Percentiles rank a stretch among this genome's conserved stretches.
phyloP scores from a whole-genome alignment of 2,329 filamentous ascomycete species.

The Neonectria coccinea region DNA sequence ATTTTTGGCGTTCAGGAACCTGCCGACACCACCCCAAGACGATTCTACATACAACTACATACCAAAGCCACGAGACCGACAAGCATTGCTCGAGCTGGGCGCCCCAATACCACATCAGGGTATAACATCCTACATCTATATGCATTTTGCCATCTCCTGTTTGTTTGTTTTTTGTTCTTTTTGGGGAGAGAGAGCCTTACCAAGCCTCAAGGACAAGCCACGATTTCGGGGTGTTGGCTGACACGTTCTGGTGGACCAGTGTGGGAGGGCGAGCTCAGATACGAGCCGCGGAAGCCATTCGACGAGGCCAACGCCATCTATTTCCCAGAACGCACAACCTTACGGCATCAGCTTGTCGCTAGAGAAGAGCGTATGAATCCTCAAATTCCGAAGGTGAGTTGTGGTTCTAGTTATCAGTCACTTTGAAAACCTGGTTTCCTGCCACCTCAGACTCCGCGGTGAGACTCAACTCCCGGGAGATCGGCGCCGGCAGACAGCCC shows the following conservation, averaged over 20 bases:
- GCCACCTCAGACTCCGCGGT: not conserved
- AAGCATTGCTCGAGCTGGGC: not conserved
- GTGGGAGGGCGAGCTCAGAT: conserved; percentile 14
- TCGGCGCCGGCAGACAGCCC: conserved; percentile 11
- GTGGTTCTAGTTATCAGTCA: not conserved
- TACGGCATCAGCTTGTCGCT: conserved; percentile 31
- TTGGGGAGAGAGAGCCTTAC: too few relatives aligned
- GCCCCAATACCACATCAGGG: conserved; percentile 7
- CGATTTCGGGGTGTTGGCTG: conserved; percentile 3
- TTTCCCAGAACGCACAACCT: conserved; percentile 17
- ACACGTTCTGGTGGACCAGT: not conserved
- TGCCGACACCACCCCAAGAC: not conserved
- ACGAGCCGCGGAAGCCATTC: conserved; percentile 26
- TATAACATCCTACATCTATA: not conserved
- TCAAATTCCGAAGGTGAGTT: conserved; percentile 49
- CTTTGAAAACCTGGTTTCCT: not conserved
- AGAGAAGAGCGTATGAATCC: conserved; percentile 47
- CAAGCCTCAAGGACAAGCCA: not conserved
- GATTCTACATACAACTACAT: not conserved
- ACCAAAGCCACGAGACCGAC: conserved; percentile 8
- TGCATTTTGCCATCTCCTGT: not conserved
- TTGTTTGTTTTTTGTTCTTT: too few relatives aligned
- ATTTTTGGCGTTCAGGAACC: not conserved
- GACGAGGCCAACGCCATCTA: conserved; percentile 9
- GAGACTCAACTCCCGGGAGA: conserved; percentile 4